Base-by-base conservation (phyloP, 2,329 filamentous ascomycete genomes). In the Aspergillus sp. region DNA sequence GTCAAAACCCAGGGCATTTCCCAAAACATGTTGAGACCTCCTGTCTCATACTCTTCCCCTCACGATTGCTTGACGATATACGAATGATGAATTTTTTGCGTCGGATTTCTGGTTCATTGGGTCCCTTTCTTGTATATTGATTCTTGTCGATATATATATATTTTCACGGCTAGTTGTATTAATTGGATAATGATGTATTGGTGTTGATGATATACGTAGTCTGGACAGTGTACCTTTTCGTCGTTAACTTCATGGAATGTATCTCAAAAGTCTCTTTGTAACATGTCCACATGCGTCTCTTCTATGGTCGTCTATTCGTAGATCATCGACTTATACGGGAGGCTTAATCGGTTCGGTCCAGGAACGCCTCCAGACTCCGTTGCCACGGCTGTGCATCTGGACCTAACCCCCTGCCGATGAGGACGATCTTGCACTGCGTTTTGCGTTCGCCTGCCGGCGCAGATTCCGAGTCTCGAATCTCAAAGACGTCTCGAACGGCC, bases 401-500 rank as follows among this genome's bases (percentile, higher is more conserved):
- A 45, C 71, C 72, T 34, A 79, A 58, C 3, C 75, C 73, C 48
- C 73, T 57, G 14, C 76, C 76, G 58, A 79, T 79, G 23, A 79
- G 61, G 11, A 79, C 76, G 56, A 79, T 67, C 61, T 77, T 78
- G 52, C 71, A 74, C 31, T 67, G 62, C 40, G 55, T 56, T 36
- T 68, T 53, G 11, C 32, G 65, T 17, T 62, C 58, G 7, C 55
- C 52, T 13, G 58, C 52, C n/a, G 59, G 51, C 6, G 57, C 49
- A 2, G 53, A 57, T n/a, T 68, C 62, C 13, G 64, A 61, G 59
- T 96, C 91, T 20, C 90, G 83, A 20, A 97, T 88, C 64, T 99
- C 94, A 70, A 97, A 99, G 14, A 97, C 82, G 63, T 97, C 93
- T 49, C 93, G 79, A 1, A 99, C 94, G 2, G 92, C 94, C 70